A percentile compares a stretch with the other conserved stretches of the same genome.
Conservation (phyloP, 1,284 basidiomycete genomes). For the Porogramme epimiltina region DNA sequence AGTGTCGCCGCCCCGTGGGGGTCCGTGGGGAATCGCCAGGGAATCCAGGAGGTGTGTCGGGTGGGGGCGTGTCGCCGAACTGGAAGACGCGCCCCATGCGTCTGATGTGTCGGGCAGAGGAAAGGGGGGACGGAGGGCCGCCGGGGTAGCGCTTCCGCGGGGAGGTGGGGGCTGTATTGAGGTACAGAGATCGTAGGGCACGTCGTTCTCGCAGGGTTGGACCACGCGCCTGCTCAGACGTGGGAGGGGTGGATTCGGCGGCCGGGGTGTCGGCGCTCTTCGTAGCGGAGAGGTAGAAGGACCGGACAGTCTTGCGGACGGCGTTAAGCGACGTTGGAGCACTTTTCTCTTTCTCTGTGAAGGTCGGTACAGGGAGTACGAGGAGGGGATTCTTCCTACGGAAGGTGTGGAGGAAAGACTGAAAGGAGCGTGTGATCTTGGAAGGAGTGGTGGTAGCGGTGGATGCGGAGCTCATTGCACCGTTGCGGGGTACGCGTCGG, state of each 20-base stretch:
- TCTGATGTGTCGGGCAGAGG: conserved; percentile 9
- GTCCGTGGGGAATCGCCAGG: conserved; percentile 10
- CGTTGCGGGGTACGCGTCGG: conserved; percentile 8
- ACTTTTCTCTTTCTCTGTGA: conserved; percentile 6
- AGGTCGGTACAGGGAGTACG: not conserved
- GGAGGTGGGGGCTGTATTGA: conserved; percentile 6
- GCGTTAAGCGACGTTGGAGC: not conserved
- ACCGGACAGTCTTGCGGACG: conserved; percentile 6
- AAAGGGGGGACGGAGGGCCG: conserved; percentile 1
- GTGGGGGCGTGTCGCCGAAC: conserved; percentile 13
- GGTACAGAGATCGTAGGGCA: conserved; percentile 10
- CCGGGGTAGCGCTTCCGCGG: conserved; percentile 14
- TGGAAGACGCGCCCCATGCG: conserved; percentile 19
- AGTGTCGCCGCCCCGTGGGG: conserved; percentile 16
- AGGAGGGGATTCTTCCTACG: conserved; percentile 1
- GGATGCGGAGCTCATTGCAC: not conserved
- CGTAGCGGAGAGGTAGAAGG: conserved; percentile 19
- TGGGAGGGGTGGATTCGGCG: conserved; percentile 13
- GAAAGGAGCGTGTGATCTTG: conserved; percentile 9
- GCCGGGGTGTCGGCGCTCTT: conserved; percentile 6
- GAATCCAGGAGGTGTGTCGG: not conserved
- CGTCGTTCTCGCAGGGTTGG: conserved; percentile 12
- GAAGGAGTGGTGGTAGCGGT: conserved; percentile 20
- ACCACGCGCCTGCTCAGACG: not conserved
- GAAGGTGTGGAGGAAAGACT: not conserved